Conservation (phyloP, 1,139 yeast genomes). For the Blastobotrys arbuscula region DNA sequence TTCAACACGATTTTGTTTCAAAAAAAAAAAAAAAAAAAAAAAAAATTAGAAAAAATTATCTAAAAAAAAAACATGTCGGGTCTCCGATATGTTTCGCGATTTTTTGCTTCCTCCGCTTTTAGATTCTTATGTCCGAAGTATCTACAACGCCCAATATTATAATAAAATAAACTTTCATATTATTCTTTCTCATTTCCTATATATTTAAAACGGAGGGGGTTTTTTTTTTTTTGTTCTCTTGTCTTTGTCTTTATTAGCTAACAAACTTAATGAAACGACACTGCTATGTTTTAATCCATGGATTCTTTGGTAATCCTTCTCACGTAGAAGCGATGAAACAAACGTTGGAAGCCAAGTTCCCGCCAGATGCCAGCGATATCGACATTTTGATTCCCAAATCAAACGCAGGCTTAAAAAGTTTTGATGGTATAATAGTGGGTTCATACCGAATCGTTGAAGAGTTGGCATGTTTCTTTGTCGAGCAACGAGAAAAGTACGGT, state of each 20-base stretch:
- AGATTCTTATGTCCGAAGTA: no score
- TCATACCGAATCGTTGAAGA: slow-evolving; percentile 67
- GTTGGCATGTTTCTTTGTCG: slow-evolving; percentile 17
- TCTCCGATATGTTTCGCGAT: no score
- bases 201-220: no score
- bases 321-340: slow-evolving; percentile 62
- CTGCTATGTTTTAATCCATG: slow-evolving; percentile 75
- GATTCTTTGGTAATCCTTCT: slow-evolving; percentile 79
- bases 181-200: no score
- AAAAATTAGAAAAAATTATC: not conserved
- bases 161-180: no score
- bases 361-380: slow-evolving; percentile 40
- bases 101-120: no score
- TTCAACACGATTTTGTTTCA: not conserved
- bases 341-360: slow-evolving; percentile 40
- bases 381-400: slow-evolving; percentile 60
- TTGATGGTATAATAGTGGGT: slow-evolving; percentile 74
- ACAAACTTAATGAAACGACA: slow-evolving; percentile 44
- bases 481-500: slow-evolving; percentile 13
- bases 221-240: no score
- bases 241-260: no score
- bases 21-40: no score
- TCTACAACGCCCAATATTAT: no score
- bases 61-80: no score
- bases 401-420: slow-evolving; percentile 72